Base-by-base conservation (phyloP, 2,329 filamentous ascomycete genomes). In the Xylariales sp. region DNA sequence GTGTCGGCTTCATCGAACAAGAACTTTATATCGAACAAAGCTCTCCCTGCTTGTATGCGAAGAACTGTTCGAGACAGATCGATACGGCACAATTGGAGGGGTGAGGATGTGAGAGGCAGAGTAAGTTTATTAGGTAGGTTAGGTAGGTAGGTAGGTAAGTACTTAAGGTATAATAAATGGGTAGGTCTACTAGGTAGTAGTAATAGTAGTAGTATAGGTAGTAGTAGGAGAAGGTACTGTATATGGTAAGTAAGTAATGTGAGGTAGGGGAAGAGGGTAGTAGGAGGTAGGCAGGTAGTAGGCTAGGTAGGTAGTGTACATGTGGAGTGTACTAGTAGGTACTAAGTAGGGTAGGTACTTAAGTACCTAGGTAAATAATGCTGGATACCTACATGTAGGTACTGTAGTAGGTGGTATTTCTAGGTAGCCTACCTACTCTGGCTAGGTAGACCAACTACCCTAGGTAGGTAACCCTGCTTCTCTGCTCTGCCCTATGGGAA, bases 401-500 rank as follows among this genome's bases (percentile, higher is more conserved):
- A 23, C 23, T 23, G 23, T 23, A 23, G 23, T 23, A 23, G 23
- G 23, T 23, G 23, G 23, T 23, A 23, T 23, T 23, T 23, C 34
- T 36, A 9, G 34, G 34, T 36, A 9, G 6, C 34, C 6, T 36
- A 10, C 12, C 36, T 39, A 39, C 36, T 10, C 2, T 39, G 36
- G 36, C 12, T 8, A 39, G 36, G 6, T 10, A 39, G 6, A 39
- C 36, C 6, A 39, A 10, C 8, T 7, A 39, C 36, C 36, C 36
- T 9, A 39, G 36, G 36, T 39, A 39, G 36, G 23, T 23, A 23
- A 23, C 23, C 23, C 23, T 23, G 23, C 23, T 23, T 23, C 23
- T 23, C 23, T 23, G 23, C 66, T 70, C 68, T 63, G 68, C 68
- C 68, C 68, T 70, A 70, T 70, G 68, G 43, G 62, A 45, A 62